A percentile compares a stretch with the other conserved stretches of the same genome.
Conservation (phyloP, 2,329 filamentous ascomycete species). For the Fusarium sp. region DNA sequence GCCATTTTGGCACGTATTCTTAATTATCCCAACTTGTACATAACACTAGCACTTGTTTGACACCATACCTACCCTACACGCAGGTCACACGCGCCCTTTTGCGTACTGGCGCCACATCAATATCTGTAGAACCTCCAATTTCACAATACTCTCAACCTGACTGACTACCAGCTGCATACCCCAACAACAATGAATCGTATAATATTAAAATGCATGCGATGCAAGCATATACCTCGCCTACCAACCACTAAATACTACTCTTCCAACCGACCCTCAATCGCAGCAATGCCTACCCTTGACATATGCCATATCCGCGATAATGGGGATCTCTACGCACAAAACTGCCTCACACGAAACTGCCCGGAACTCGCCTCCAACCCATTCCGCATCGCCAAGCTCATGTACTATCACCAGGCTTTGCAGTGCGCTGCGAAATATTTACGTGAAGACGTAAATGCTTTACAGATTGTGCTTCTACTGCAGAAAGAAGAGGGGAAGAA, state of each 20-base stretch:
- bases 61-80: not conserved
- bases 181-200: not conserved
- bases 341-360: not conserved
- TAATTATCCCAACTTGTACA: not conserved
- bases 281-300: not conserved
- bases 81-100: not conserved
- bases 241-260: accelerated
- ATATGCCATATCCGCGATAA: not conserved
- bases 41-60: not conserved
- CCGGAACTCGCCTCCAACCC: not conserved
- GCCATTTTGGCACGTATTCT: not conserved
- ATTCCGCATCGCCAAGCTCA: not conserved
- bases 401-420: not conserved
- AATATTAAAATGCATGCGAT: not conserved
- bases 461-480: not conserved
- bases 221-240: not conserved
- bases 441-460: not conserved
- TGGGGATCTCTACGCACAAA: not conserved
- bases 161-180: no score
- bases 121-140: accelerated
- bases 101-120: not conserved
- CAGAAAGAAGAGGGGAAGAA: not conserved
- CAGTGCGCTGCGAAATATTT: not conserved
- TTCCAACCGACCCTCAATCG: not conserved
- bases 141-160: not conserved